Conservation (phyloP, 768 basidiomycete genomes). For the Symmetrospora coprosmae region DNA sequence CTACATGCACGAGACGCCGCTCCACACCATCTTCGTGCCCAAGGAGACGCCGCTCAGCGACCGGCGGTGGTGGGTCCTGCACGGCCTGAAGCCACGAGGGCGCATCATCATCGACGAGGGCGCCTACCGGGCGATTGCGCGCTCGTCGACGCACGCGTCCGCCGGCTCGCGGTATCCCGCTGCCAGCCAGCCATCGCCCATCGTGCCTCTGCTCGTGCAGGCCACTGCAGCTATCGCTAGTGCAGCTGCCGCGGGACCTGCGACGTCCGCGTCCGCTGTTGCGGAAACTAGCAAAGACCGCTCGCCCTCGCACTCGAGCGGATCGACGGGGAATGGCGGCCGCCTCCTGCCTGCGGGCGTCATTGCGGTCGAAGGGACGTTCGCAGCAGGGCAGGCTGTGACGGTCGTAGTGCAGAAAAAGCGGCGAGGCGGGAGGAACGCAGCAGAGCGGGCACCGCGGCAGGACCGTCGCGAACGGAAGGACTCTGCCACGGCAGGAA, state of each 20-base stretch:
- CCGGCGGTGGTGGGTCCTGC: conserved; percentile 91
- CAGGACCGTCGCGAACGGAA: too few species aligned
- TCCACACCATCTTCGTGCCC: conserved; percentile 77
- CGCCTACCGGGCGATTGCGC: conserved; percentile 69
- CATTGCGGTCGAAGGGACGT: conserved; percentile 66
- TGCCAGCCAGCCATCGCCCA: not conserved
- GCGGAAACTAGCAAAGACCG: not conserved
- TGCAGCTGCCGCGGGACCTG: not conserved
- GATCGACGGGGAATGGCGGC: conserved; percentile 52
- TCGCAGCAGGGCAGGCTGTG: conserved; percentile 90
- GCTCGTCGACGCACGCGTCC: conserved; percentile 43
- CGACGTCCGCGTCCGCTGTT: not conserved
- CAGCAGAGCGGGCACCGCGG: conserved; percentile 29
- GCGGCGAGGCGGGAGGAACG: conserved; percentile 26
- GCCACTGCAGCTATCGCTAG: not conserved
- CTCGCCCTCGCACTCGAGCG: too few species aligned
- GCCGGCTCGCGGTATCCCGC: not conserved
- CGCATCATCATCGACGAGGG: conserved; percentile 76
- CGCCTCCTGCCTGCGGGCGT: conserved; percentile 86
- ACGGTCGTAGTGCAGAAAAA: conserved; percentile 53
- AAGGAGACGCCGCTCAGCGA: conserved; percentile 59
- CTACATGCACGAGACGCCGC: conserved; percentile 41
- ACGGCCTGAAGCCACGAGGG: conserved; percentile 79
- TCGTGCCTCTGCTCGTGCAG: not conserved
- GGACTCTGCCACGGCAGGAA: too few species aligned